Conservation (phyloP, 495 filamentous ascomycete genomes). For the Neurospora discreta region DNA sequence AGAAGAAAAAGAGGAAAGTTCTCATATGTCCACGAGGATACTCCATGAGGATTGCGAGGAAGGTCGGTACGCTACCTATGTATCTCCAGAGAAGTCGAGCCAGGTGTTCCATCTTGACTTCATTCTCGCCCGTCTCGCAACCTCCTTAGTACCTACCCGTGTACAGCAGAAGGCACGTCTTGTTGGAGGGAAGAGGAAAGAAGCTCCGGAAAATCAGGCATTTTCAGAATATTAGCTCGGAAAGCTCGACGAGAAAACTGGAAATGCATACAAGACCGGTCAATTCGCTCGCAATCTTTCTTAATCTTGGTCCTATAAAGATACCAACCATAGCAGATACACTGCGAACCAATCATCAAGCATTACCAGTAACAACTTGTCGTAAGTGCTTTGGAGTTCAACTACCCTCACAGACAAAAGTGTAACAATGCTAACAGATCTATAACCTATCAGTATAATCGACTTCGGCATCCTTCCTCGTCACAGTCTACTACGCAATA, state of each 20-base stretch:
- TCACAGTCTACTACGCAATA: neutral
- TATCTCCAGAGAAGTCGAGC: neutral
- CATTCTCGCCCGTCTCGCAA: neutral
- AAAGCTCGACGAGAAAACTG: neutral
- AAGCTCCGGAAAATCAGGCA: neutral
- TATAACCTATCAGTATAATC: neutral
- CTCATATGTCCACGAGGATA: neutral
- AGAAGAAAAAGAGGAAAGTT: neutral
- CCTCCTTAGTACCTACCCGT: neutral
- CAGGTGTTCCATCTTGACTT: neutral
- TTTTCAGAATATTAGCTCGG: neutral
- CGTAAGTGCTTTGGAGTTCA: neutral
- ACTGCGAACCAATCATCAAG: neutral
- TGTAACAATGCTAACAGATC: neutral
- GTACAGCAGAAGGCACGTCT: neutral
- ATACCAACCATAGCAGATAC: neutral
- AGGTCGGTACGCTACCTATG: too few species aligned
- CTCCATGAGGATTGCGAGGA: too few species aligned
- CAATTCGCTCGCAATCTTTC: neutral
- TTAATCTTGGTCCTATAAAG: neutral
- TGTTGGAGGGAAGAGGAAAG: neutral
- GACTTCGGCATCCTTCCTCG: neutral
- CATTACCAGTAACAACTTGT: neutral
- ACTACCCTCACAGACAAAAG: neutral
- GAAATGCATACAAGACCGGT: neutral